Evolutionary conservation across 2,329 filamentous ascomycete genomes (phyloP).

Genomic region (Cladosporium phlei): DNA sequence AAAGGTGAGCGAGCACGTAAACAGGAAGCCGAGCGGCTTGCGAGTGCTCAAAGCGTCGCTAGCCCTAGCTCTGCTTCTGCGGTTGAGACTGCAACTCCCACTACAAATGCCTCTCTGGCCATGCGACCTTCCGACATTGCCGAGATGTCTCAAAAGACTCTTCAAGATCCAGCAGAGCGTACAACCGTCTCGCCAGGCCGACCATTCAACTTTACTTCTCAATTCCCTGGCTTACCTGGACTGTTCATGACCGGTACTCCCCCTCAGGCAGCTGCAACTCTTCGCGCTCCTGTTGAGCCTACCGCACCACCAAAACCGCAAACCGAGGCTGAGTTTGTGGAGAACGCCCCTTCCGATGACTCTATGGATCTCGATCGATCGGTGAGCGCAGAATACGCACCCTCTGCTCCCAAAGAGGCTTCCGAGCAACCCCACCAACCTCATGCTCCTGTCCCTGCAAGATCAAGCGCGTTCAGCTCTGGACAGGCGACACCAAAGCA

Average conservation of each 20-base stretch:
- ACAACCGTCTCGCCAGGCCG: no score
- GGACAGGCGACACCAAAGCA: slow-evolving; percentile 47
- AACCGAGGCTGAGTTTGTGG: neutral
- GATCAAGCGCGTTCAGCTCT: slow-evolving; percentile 12
- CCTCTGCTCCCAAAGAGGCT: neutral
- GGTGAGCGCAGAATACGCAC: neutral
- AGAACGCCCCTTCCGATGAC: no score
- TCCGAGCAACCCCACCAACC: neutral
- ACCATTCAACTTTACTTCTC: neutral
- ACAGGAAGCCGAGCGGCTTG: slow-evolving; percentile 7
- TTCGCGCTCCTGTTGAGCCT: neutral
- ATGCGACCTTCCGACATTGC: no score
- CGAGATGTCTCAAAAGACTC: no score
- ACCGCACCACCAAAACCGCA: neutral
- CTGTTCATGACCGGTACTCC: slow-evolving; percentile 25
- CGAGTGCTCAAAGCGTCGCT: no score
- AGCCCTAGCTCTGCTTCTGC: no score
- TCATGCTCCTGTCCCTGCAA: neutral
- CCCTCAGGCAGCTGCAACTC: neutral
- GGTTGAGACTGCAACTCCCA: no score
- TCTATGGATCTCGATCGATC: neutral
- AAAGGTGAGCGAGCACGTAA: slow-evolving; percentile 36
- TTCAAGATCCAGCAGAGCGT: no score
- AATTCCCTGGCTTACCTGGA: slow-evolving; percentile 22
- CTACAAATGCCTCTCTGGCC: no score